Evolutionary conservation across 495 filamentous ascomycete genomes (phyloP).

Genomic region (Trichoderma asperelloides): DNA sequence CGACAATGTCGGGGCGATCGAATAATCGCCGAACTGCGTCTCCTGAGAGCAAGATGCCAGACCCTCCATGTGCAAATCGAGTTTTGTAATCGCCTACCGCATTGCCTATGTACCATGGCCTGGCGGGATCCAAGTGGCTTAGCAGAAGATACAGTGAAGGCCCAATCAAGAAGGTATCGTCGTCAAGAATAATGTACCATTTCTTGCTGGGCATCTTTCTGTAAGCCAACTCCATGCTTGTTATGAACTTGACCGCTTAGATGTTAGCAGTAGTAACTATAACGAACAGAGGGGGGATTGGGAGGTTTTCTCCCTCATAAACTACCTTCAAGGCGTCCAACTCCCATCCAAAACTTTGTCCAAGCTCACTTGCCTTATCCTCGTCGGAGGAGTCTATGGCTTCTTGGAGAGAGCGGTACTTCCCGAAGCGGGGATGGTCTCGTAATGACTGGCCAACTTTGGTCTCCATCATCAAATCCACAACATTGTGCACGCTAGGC

Average conservation of each 20-base stretch:
- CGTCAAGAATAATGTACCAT: slow-evolving; percentile 40
- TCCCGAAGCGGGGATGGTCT: slow-evolving; percentile 21
- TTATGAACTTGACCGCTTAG: slow-evolving; percentile 26
- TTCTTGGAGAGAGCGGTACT: slow-evolving; percentile 27
- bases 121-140: slow-evolving; percentile 27
- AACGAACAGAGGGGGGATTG: neutral
- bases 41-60: slow-evolving; percentile 33
- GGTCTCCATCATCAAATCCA: neutral
- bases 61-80: slow-evolving; percentile 42
- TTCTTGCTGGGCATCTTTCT: slow-evolving; percentile 33
- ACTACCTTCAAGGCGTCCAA: slow-evolving; percentile 39
- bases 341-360: slow-evolving; percentile 37
- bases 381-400: slow-evolving; percentile 28
- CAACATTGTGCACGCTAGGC: neutral
- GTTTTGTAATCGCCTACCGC: slow-evolving; percentile 37
- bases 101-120: slow-evolving; percentile 40
- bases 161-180: slow-evolving; percentile 39
- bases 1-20: slow-evolving; percentile 23
- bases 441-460: slow-evolving; percentile 20
- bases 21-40: slow-evolving; percentile 30
- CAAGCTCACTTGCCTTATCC: slow-evolving; percentile 24
- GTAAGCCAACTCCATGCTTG: slow-evolving; percentile 35
- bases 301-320: neutral
- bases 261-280: slow-evolving; percentile 6
- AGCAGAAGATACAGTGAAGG: slow-evolving; percentile 30